These are phyloP conservation scores for Thermothielavioides terrestris DNA, from an alignment of 495 filamentous ascomycete species.

Conservation along the genomic window DNA sequence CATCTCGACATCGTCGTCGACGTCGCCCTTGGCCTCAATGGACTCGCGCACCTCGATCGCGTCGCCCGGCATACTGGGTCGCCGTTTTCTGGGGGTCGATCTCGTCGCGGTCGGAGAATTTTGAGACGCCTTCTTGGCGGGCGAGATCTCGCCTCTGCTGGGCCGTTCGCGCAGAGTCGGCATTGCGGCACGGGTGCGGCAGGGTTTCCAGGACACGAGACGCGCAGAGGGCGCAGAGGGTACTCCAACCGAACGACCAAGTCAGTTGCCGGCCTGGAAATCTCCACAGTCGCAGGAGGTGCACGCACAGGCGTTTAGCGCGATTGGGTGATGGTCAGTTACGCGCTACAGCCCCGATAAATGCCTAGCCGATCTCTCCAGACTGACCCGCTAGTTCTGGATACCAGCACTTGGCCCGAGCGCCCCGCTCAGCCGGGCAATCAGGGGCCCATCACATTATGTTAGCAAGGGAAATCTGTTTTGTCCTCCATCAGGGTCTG, in stretches of 20 bases:
- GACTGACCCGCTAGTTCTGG: too few species aligned
- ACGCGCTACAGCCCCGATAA: conserved; percentile 7
- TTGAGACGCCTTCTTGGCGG: conserved; percentile 20
- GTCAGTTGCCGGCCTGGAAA: conserved; percentile 16
- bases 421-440: too few species aligned
- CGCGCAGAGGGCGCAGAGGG: conserved; percentile 6
- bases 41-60: conserved; percentile 38
- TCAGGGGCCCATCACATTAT: too few species aligned
- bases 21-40: conserved; percentile 36
- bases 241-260: conserved; percentile 17
- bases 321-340: conserved; percentile 5
- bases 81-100: conserved; percentile 13
- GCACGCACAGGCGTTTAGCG: neutral
- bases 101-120: conserved; percentile 11
- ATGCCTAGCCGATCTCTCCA: too few species aligned
- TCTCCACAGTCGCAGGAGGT: conserved; percentile 14
- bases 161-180: conserved; percentile 30
- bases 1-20: conserved; percentile 31
- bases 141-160: conserved; percentile 27
- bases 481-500: too few species aligned
- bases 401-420: too few species aligned
- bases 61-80: conserved; percentile 20
- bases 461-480: too few species aligned
- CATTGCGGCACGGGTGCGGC: conserved; percentile 16
- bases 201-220: conserved; percentile 19